phyloP scores from a whole-genome alignment of 139 green algal genomes.

The Chlamydomonas urium region DNA sequence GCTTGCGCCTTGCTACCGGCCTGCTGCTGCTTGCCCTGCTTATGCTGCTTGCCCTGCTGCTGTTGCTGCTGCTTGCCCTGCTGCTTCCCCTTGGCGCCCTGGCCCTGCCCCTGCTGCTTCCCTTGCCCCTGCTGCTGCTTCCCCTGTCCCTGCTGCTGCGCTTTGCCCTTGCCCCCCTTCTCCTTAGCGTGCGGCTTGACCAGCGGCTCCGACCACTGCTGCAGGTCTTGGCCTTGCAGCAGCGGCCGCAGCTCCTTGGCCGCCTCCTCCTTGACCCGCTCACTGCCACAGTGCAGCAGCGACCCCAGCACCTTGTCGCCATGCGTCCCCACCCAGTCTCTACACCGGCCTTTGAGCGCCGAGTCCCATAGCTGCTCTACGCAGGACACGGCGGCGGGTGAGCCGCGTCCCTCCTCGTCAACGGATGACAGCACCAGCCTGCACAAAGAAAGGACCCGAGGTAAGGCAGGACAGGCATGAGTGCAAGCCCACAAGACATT shows the following conservation, averaged over 20 bases:
- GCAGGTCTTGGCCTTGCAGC: neutral
- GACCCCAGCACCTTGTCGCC: slow-evolving; percentile 70
- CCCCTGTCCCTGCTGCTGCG: too few species aligned
- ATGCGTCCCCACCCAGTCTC: slow-evolving; percentile 48
- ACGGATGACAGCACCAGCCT: slow-evolving; percentile 45
- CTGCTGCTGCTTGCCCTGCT: too few species aligned
- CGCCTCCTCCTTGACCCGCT: slow-evolving; percentile 22
- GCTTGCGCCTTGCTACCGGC: too few species aligned
- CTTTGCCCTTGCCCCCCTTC: too few species aligned
- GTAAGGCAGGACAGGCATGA: too few species aligned
- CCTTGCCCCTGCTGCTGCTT: too few species aligned
- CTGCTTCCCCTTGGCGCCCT: too few species aligned
- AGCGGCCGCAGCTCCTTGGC: slow-evolving; percentile 39
- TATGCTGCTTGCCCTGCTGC: too few species aligned
- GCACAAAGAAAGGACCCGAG: slow-evolving; percentile 5
- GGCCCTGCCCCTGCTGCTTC: too few species aligned
- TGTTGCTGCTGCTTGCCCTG: too few species aligned
- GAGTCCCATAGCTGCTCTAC: slow-evolving; percentile 43
- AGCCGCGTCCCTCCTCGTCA: slow-evolving; percentile 17
- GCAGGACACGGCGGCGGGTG: slow-evolving; percentile 14
- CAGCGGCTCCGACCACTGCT: neutral
- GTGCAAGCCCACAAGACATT: too few species aligned
- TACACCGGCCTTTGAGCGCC: slow-evolving; percentile 44
- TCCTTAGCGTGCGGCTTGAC: slow-evolving; percentile 8
- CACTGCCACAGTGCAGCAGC: slow-evolving; percentile 42